Percentiles rank a stretch among this genome's conserved stretches.
Conservation (phyloP, 371 early-diverging fungal species). For the Mucor lusitanicus region DNA sequence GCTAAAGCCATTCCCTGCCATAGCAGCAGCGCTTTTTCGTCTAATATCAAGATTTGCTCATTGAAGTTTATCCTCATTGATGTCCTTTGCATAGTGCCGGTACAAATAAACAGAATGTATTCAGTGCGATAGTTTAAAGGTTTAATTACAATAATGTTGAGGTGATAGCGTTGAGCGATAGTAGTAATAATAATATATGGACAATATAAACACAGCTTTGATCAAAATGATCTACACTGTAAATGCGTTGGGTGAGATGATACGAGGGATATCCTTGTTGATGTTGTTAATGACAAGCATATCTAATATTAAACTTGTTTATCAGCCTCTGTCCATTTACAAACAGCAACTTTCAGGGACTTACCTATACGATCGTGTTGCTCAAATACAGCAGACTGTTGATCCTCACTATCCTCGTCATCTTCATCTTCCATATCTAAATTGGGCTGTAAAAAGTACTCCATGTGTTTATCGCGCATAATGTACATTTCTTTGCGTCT, state of each 20-base stretch:
- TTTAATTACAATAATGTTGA: no score
- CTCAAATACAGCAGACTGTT: neutral
- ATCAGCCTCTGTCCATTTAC: neutral
- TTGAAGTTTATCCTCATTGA: no score
- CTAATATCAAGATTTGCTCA: no score
- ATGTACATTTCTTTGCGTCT: slow-evolving; percentile 28
- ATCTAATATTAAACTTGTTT: neutral
- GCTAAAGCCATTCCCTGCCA: no score
- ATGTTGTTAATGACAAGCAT: slow-evolving; percentile 10
- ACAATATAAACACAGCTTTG: no score
- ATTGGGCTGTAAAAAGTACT: slow-evolving; percentile 10
- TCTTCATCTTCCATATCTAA: neutral
- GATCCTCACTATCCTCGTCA: neutral
- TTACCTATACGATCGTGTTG: slow-evolving; percentile 4
- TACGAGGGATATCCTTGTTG: slow-evolving; percentile 18
- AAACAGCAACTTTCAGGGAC: no score
- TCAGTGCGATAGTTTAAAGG: no score
- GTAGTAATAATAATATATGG: no score
- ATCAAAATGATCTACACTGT: slow-evolving; percentile 10
- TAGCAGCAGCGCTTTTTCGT: no score
- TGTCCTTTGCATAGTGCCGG: no score
- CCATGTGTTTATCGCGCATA: slow-evolving; percentile 11
- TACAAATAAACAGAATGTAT: no score
- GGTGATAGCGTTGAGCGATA: no score
- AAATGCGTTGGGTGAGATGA: slow-evolving; percentile 19